Evolutionary conservation across 768 basidiomycete species (phyloP).

Genomic region (Crassisporium funariophilum): DNA sequence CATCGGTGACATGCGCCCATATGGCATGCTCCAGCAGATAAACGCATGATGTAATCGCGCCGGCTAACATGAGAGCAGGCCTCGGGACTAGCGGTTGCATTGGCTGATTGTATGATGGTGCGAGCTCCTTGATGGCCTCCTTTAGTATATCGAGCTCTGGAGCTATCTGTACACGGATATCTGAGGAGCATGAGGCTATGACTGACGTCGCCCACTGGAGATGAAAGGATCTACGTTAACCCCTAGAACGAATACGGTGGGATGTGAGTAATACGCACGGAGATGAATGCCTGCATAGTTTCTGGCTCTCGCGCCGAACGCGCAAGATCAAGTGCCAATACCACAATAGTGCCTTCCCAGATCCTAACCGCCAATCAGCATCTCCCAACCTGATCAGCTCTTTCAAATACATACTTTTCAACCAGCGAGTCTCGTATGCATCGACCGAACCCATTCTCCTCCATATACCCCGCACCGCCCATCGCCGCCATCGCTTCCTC

Average conservation of each 20-base stretch:
- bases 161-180: conserved; percentile 29
- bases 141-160: conserved; percentile 35
- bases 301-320: conserved; percentile 51
- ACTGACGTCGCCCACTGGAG: conserved; percentile 56
- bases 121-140: conserved; percentile 42
- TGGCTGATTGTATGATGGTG: conserved; percentile 39
- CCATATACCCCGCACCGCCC: conserved; percentile 84
- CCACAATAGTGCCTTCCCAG: conserved; percentile 77
- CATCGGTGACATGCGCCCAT: conserved; percentile 47
- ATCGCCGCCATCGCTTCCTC: conserved; percentile 75
- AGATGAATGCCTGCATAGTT: conserved; percentile 47
- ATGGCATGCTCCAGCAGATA: conserved; percentile 71
- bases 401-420: conserved; percentile 50
- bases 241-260: background rate
- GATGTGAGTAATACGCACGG: conserved; percentile 38
- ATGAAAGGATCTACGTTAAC: conserved; percentile 1
- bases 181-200: conserved; percentile 42
- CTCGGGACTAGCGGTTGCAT: conserved; percentile 53
- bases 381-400: background rate
- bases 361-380: conserved; percentile 43
- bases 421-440: conserved; percentile 71
- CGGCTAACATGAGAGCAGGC: conserved; percentile 60
- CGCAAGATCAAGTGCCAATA: conserved; percentile 68
- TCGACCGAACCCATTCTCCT: conserved; percentile 73
- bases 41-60: conserved; percentile 51